Base-by-base conservation (phyloP, 371 early-diverging fungal species). In the Gilbertella persicaria region DNA sequence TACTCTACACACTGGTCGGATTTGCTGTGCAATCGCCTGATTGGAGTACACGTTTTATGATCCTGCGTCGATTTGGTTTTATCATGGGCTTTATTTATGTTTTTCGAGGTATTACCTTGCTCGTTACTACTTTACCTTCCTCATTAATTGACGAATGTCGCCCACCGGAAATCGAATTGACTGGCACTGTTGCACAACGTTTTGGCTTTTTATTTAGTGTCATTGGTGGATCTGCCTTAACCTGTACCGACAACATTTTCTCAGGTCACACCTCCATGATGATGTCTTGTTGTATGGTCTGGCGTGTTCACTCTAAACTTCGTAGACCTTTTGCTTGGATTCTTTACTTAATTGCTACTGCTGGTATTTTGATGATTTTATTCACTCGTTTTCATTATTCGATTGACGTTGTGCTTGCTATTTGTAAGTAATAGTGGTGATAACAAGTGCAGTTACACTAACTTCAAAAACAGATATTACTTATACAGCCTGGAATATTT, bases 211-310 rank as follows among this genome's bases (percentile, higher is more conserved):
- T 71, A 4, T 53, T 62, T 13, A 28, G 41, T 13, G 62, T 69
- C 7, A 51, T 71, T 19, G 40, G 59, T 45, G 60, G 67, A 29
- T 20, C 64, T 5, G 62, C 72, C 16, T 69, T 78, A 43, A 78
- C 83, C 17, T 90, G 90, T 61, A 88, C 90, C 0, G 88, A 89
- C 63, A 85, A 84, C 43, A 82, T 90, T 41, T 90, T 84, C 59
- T 88, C 89, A 4, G 91, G 89, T 5, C 89, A 90, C 55, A 86
- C 88, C 1, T 67, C 79, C 8, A 68, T 86, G 37, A 77, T 88
- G 73, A 69, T 69, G 69, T 67, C 59, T 7, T 78, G 82, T 52
- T 80, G 80, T 13, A 70, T 89, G 56, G 57, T 83, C 13, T 88
- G 87, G 79, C 73, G 82, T 3, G 69, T 78, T n/a, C 85, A 90